Percentiles rank a stretch among this genome's conserved stretches.
phyloP scores from a whole-genome alignment of 495 filamentous ascomycete species.

The Apiosordaria backusii region DNA sequence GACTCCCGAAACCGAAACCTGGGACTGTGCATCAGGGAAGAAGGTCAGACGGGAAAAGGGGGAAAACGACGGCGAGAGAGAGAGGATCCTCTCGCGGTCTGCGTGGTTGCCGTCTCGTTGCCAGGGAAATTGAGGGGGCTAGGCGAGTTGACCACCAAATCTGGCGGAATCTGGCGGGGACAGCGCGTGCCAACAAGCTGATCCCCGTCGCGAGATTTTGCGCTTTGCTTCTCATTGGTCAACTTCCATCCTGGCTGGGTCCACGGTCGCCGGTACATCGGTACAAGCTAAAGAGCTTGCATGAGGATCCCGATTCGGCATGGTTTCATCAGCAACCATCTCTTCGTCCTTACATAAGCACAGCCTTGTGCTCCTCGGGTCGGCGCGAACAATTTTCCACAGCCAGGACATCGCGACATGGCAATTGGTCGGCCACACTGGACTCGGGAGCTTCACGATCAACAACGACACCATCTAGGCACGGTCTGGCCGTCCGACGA shows the following conservation, averaged over 20 bases:
- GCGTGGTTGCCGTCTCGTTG: conserved; percentile 13
- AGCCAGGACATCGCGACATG: conserved; percentile 3
- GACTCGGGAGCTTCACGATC: conserved; percentile 1
- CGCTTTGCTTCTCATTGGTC: conserved; percentile 9
- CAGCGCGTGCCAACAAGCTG: not conserved
- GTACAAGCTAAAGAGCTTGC: conserved; percentile 23
- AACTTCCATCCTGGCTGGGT: not conserved
- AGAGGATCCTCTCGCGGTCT: not conserved
- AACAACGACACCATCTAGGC: conserved; percentile 10
- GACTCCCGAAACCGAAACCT: not conserved
- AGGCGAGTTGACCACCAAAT: conserved; percentile 19
- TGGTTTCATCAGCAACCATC: not conserved
- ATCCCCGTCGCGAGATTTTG: not conserved
- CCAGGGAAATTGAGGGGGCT: conserved; percentile 34
- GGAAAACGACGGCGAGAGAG: not conserved
- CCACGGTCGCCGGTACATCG: conserved; percentile 18
- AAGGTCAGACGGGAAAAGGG: not conserved
- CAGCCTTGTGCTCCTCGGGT: not conserved
- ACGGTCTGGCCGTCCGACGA: conserved; percentile 23
- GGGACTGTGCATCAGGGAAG: not conserved
- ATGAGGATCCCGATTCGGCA: conserved; percentile 21
- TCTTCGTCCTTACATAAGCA: conserved; percentile 24
- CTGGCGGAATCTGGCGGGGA: conserved; percentile 18
- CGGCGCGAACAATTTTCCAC: conserved; percentile 27
- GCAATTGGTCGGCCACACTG: conserved; percentile 11